Percentiles rank a stretch among this genome's conserved stretches.
These are phyloP conservation scores for Termitomyces sp. DNA, from an alignment of 768 basidiomycete genomes.

Conservation along the genomic window DNA sequence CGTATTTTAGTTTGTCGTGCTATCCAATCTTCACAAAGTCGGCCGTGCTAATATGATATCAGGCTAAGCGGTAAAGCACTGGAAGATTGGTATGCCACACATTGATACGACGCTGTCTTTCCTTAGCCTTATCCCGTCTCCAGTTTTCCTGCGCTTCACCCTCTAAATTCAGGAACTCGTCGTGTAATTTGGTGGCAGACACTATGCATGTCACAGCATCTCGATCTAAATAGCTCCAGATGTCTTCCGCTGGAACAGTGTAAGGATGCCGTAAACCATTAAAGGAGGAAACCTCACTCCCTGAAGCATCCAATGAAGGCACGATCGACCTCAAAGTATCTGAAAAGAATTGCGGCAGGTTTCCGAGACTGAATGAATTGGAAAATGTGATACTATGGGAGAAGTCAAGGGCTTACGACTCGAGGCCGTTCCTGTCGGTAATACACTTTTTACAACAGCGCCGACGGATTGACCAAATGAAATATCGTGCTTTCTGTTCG, in stretches of 20 bases:
- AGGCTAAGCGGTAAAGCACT: neutral
- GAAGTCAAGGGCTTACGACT: neutral
- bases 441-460: slow-evolving; percentile 14
- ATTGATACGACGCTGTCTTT: neutral
- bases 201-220: neutral
- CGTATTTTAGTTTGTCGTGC: neutral
- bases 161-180: neutral
- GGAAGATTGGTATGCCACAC: neutral
- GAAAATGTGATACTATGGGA: neutral
- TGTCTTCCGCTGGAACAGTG: neutral
- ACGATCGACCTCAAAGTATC: neutral
- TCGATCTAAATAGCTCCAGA: neutral
- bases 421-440: neutral
- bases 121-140: neutral
- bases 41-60: neutral
- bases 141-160: neutral
- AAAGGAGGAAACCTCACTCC: neutral
- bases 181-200: neutral
- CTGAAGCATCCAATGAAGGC: neutral
- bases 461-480: slow-evolving; percentile 14
- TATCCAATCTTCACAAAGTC: neutral
- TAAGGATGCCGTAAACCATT: neutral
- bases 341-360: neutral
- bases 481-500: neutral
- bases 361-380: neutral